phyloP scores from a whole-genome alignment of 2,329 filamentous ascomycete genomes.

The Juglanconis oblonga region DNA sequence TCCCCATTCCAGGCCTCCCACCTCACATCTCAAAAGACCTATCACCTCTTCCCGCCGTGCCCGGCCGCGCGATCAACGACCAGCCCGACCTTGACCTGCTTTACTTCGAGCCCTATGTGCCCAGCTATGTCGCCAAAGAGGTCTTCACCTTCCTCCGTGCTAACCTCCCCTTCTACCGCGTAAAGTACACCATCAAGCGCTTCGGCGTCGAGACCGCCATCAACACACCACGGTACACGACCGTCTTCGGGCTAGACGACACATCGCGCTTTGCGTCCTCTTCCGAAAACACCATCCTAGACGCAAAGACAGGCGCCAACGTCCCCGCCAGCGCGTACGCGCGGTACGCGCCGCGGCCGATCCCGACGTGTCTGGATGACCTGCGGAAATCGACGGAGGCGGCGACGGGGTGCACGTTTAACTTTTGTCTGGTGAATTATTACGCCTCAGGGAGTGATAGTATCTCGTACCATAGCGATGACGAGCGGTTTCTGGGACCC shows the following conservation, averaged over 20 bases:
- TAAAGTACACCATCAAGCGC: slow-evolving; percentile 70
- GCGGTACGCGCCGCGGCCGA: slow-evolving; percentile 61
- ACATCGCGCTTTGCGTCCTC: slow-evolving; percentile 57
- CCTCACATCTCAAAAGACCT: slow-evolving; percentile 36
- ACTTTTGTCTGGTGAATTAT: slow-evolving; percentile 81
- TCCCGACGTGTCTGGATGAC: slow-evolving; percentile 66
- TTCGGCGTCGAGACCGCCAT: slow-evolving; percentile 61
- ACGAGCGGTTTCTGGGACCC: slow-evolving; percentile 71
- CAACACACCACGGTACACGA: slow-evolving; percentile 52
- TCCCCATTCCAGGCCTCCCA: slow-evolving; percentile 45
- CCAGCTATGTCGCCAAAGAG: slow-evolving; percentile 49
- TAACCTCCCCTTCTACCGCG: slow-evolving; percentile 73
- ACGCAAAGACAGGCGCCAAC: slow-evolving; percentile 38
- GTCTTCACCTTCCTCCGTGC: slow-evolving; percentile 69
- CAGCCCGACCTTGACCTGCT: slow-evolving; percentile 70
- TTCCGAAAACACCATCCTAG: slow-evolving; percentile 38
- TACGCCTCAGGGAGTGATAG: slow-evolving; percentile 75
- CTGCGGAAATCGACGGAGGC: slow-evolving; percentile 63
- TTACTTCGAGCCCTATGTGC: slow-evolving; percentile 73
- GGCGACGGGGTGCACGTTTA: slow-evolving; percentile 65
- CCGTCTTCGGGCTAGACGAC: slow-evolving; percentile 57
- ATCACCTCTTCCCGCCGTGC: slow-evolving; percentile 45
- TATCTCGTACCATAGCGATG: slow-evolving; percentile 77
- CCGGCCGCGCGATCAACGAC: slow-evolving; percentile 58
- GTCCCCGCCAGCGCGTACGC: slow-evolving; percentile 52